Evolutionary conservation across 2,329 filamentous ascomycete genomes (phyloP).

Genomic region (Aspergillus melleus): DNA sequence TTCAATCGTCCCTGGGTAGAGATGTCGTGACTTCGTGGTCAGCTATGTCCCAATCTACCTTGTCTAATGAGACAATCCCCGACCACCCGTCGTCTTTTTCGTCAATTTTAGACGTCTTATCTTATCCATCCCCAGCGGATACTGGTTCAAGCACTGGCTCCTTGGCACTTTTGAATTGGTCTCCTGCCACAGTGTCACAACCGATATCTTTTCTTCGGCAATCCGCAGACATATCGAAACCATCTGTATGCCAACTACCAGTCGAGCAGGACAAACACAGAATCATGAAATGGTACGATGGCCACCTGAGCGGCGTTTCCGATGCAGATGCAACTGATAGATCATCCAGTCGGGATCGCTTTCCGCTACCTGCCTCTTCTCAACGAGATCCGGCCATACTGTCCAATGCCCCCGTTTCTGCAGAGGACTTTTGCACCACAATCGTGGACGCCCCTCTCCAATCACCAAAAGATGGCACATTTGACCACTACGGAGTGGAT

Average conservation of each 20-base stretch:
- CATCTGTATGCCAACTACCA: constrained; percentile 29
- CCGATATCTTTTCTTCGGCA: constrained; percentile 38
- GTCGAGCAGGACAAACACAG: background rate
- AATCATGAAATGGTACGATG: background rate
- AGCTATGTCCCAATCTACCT: constrained; percentile 17
- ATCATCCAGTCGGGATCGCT: constrained; percentile 9
- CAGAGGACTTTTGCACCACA: constrained; percentile 15
- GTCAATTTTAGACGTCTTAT: constrained; percentile 14
- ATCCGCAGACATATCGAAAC: constrained; percentile 34
- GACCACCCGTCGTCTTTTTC: constrained; percentile 19
- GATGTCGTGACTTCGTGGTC: constrained; percentile 22
- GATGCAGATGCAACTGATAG: background rate
- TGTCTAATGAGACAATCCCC: constrained; percentile 17
- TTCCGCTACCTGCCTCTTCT: constrained; percentile 1
- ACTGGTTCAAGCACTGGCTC: constrained; percentile 26
- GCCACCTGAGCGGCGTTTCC: constrained; percentile 1
- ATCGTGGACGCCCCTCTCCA: constrained; percentile 10
- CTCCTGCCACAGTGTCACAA: constrained; percentile 32
- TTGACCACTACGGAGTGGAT: background rate
- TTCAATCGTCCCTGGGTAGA: constrained; percentile 15
- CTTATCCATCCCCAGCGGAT: constrained; percentile 24
- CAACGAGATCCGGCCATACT: background rate
- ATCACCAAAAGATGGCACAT: background rate
- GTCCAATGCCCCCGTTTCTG: background rate
- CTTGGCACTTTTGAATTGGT: constrained; percentile 32